Conservation (phyloP, 106 monocot species). For the Agapanthus africanus region DNA sequence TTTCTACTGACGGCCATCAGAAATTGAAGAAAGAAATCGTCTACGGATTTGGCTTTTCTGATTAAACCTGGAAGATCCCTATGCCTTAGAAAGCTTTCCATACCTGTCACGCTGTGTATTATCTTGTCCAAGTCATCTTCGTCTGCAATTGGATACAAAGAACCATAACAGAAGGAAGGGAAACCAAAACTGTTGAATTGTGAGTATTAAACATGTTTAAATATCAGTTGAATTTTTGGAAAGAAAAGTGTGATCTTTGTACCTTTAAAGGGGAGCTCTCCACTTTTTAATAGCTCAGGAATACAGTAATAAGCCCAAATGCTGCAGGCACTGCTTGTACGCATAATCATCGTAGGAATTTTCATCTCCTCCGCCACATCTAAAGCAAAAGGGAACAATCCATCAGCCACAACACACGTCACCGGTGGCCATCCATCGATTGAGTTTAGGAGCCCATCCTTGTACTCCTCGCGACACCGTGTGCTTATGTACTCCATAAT, state of each 20-base stretch:
- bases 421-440: conserved; percentile 19
- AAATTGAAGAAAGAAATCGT: conserved; percentile 8
- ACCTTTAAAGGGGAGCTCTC: conserved; percentile 32
- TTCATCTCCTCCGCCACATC: conserved; percentile 17
- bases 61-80: conserved; percentile 33
- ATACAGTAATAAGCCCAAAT: conserved; percentile 23
- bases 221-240: background rate
- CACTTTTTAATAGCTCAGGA: conserved; percentile 21
- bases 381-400: conserved; percentile 4
- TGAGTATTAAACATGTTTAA: background rate
- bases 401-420: conserved; percentile 32
- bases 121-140: conserved; percentile 19
- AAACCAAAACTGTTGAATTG: background rate
- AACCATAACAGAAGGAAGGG: too few species aligned
- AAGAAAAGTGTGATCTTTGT: background rate
- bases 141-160: background rate
- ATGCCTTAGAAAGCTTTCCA: conserved; percentile 33
- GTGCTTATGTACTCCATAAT: background rate
- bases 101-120: conserved; percentile 20
- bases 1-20: background rate
- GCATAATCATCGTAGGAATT: conserved; percentile 23
- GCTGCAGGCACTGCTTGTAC: conserved; percentile 28
- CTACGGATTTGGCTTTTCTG: conserved; percentile 6
- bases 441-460: conserved; percentile 1
- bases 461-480: background rate